These are phyloP conservation scores for Oemleria cerasiformis DNA, from an alignment of 306 rosid genomes.

Conservation along the genomic window DNA sequence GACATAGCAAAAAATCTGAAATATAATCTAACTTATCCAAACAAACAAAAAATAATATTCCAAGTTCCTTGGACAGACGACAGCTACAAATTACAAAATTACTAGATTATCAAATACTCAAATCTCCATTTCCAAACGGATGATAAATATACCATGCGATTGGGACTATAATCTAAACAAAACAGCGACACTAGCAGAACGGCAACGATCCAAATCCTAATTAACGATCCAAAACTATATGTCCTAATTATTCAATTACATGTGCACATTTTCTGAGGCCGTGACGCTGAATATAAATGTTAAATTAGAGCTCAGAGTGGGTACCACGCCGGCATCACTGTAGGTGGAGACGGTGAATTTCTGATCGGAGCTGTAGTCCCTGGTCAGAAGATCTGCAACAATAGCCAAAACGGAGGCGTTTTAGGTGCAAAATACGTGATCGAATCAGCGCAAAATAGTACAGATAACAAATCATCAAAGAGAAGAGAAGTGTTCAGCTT, in stretches of 20 bases:
- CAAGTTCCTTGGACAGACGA: neutral
- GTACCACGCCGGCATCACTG: conserved; percentile 82
- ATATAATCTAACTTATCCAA: neutral
- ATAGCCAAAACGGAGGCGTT: conserved; percentile 22
- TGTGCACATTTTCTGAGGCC: neutral
- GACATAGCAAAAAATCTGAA: neutral
- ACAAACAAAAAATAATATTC: neutral
- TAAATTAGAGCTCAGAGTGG: conserved; percentile 9
- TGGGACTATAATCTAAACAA: neutral
- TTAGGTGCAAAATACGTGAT: neutral
- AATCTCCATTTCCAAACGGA: neutral
- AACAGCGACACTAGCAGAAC: neutral
- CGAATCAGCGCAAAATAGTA: conserved; percentile 11
- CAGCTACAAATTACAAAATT: neutral
- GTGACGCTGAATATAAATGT: neutral
- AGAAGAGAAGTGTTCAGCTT: neutral
- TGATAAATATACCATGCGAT: neutral
- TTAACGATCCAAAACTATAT: neutral
- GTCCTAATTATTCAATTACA: neutral
- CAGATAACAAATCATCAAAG: neutral
- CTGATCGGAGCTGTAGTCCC: conserved; percentile 76
- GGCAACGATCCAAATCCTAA: neutral
- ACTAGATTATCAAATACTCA: neutral
- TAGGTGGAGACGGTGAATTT: conserved; percentile 67
- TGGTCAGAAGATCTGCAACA: conserved; percentile 71